phyloP scores from a whole-genome alignment of 495 filamentous ascomycete genomes.

The Jackrogersella multiformis region DNA sequence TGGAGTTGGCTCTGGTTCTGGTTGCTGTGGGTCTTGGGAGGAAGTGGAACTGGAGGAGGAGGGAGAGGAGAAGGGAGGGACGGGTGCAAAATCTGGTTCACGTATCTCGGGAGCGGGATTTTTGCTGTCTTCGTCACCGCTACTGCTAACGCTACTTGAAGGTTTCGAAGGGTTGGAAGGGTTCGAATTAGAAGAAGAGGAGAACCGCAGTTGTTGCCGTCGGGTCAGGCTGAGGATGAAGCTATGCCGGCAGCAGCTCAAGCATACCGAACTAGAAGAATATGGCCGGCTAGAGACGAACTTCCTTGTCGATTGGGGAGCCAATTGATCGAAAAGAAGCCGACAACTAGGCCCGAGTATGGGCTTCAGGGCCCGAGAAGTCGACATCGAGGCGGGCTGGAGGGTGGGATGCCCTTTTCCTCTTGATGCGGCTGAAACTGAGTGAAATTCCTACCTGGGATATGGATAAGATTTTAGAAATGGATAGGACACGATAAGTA shows the following conservation, averaged over 20 bases:
- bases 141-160: slow-evolving; percentile 1
- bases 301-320: slow-evolving; percentile 33
- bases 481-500: slow-evolving; percentile 11
- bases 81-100: neutral
- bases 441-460: neutral
- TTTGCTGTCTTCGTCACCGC: neutral
- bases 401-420: slow-evolving; percentile 11
- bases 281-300: slow-evolving; percentile 34
- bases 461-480: no score
- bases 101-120: neutral
- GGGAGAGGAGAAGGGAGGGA: slow-evolving; percentile 8
- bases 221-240: slow-evolving; percentile 9
- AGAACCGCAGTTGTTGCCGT: slow-evolving; percentile 36
- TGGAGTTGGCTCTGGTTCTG: slow-evolving; percentile 10
- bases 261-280: slow-evolving; percentile 33
- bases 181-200: slow-evolving; percentile 31
- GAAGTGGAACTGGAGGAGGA: neutral
- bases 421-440: slow-evolving; percentile 17
- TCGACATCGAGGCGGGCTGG: slow-evolving; percentile 36
- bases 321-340: slow-evolving; percentile 44
- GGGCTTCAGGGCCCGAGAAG: slow-evolving; percentile 44
- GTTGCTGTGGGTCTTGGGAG: slow-evolving; percentile 6
- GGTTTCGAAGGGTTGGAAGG: slow-evolving; percentile 30
- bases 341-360: slow-evolving; percentile 44
- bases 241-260: slow-evolving; percentile 35